Base-by-base conservation (phyloP, 2,329 filamentous ascomycete species). In the Sphaerostilbella broomeana region DNA sequence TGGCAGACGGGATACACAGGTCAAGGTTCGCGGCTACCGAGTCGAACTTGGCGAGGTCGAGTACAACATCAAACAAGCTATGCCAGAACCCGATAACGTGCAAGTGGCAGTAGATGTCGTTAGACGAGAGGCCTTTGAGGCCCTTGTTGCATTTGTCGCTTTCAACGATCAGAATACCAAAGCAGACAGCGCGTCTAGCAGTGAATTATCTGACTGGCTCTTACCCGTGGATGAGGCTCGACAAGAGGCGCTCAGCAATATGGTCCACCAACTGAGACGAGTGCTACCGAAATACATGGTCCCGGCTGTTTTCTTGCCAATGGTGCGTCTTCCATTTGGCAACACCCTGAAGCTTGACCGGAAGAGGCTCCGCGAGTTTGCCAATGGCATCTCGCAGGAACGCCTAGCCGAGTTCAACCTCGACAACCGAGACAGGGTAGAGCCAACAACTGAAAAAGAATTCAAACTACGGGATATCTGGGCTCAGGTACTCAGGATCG, bases 11-110 rank as follows among this genome's bases (percentile, higher is more conserved):
- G 75, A 79, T 46, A 64, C 64, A 0, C 75, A 79, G 49, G 65
- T 77, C 32, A 80, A 80, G 54, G 55, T 79, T 9, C 65, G 68
- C n/a, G 79, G 79, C n/a, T 75, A 69, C 42, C 57, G 74, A 36
- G 62, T 75, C 30, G 79, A 73, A 55, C 59, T 73, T n/a, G 51
- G 45, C 0, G 54, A 54, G 30, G 24, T 56, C 12, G 54, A 55
- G 28, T 17, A 47, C 6, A 33, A 36, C 2, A 29, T 53, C 4
- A 10, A 15, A 16, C 16, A 16, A 5, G n/a, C 26, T 0, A 6
- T 46, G 6, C 4, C 30, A 2, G 22, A 24, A 0, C 20, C 28
- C 16, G 20, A 20, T n/a, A n/a, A n/a, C n/a, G n/a, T n/a, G 1
- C 41, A 45, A 15, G 38, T 40, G 12, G 25, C 26, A 2, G 41